These are phyloP conservation scores for Plenodomus tracheiphilus DNA, from an alignment of 2,329 filamentous ascomycete species.

Conservation along the genomic window DNA sequence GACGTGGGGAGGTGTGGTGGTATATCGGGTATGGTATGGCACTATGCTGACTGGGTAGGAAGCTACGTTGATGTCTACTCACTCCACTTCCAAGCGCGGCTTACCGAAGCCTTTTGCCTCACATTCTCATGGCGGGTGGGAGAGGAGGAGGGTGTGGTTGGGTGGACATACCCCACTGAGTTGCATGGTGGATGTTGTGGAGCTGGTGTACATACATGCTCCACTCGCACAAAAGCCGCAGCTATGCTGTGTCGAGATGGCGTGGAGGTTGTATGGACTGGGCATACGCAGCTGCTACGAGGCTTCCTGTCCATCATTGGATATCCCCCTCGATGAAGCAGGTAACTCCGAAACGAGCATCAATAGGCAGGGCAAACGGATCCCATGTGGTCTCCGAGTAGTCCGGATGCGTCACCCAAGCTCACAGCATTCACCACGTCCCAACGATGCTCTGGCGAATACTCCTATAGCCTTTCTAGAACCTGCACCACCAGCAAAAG, in stretches of 20 bases:
- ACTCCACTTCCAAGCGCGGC: not conserved
- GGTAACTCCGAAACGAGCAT: not conserved
- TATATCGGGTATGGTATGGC: not conserved
- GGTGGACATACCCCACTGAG: not conserved
- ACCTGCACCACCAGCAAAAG: not conserved
- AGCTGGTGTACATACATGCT: not conserved
- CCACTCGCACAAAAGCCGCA: not conserved
- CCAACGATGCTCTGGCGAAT: not conserved
- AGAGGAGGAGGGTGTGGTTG: not conserved
- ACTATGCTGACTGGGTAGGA: not conserved
- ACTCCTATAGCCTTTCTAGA: not conserved
- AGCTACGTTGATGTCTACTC: not conserved
- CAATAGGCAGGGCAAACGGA: not conserved
- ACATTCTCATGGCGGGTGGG: not conserved
- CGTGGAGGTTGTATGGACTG: not conserved
- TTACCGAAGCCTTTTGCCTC: not conserved
- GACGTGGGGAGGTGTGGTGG: not conserved
- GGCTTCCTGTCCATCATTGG: not conserved
- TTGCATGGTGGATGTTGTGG: not conserved
- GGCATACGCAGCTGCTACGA: not conserved
- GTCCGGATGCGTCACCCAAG: not conserved
- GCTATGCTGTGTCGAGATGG: not conserved
- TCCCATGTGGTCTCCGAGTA: not conserved
- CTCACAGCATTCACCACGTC: not conserved
- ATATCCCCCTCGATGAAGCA: not conserved